Evolutionary conservation across 2,329 filamentous ascomycete species (phyloP).

Genomic region (Fusarium xyrophilum): DNA sequence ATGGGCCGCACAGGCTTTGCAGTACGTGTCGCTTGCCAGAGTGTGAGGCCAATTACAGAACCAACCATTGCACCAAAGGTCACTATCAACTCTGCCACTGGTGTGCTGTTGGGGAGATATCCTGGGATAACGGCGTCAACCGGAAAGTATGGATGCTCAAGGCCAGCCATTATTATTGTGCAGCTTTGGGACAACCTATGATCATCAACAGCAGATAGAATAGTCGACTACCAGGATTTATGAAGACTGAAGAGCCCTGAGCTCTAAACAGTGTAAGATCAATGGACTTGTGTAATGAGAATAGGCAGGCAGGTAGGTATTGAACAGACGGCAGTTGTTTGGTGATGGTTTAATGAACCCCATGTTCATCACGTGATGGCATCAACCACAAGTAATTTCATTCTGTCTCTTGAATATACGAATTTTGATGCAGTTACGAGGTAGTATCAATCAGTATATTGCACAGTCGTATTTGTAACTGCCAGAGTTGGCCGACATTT

Average conservation of each 20-base stretch:
- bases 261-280: background rate
- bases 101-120: slow-evolving; percentile 55
- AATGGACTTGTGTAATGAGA: background rate
- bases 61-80: slow-evolving; percentile 47
- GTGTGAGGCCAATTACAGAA: slow-evolving; percentile 46
- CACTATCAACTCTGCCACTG: slow-evolving; percentile 49
- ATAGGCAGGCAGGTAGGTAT: background rate
- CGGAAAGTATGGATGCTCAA: slow-evolving; percentile 60
- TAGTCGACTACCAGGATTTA: background rate
- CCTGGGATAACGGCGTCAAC: slow-evolving; percentile 50
- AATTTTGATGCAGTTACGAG: background rate
- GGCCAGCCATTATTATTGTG: slow-evolving; percentile 4
- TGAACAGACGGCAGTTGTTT: background rate
- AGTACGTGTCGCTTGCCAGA: slow-evolving; percentile 36
- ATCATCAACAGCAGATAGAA: background rate
- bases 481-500: background rate
- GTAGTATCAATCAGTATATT: background rate
- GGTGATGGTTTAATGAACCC: background rate
- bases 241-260: background rate
- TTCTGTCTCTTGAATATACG: background rate
- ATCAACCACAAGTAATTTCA: background rate
- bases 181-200: background rate
- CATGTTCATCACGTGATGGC: slow-evolving; percentile 16
- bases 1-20: slow-evolving; percentile 33
- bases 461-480: background rate